phyloP scores from a whole-genome alignment of 2,329 filamentous ascomycete genomes.

The Paecilomyces sp. region DNA sequence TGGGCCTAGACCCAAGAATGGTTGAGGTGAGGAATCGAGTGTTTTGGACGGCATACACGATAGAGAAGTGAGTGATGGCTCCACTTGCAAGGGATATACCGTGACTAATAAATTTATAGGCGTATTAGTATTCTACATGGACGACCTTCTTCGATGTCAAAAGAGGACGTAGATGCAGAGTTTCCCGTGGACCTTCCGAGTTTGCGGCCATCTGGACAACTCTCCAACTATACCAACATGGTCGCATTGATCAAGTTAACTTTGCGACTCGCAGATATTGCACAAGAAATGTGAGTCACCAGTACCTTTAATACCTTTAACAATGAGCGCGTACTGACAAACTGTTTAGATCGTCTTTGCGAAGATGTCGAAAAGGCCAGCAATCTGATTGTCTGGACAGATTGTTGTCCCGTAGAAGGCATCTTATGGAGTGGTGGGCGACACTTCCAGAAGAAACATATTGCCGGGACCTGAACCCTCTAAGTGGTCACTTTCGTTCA shows the following conservation, averaged over 20 bases:
- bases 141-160: constrained; percentile 47
- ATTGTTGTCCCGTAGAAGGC: constrained; percentile 30
- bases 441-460: constrained; percentile 31
- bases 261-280: constrained; percentile 31
- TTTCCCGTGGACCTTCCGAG: constrained; percentile 43
- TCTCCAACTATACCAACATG: constrained; percentile 42
- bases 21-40: constrained; percentile 49
- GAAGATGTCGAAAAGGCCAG: constrained; percentile 31
- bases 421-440: constrained; percentile 37
- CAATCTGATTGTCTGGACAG: constrained; percentile 34
- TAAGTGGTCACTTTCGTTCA: constrained; percentile 38
- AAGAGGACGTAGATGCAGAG: constrained; percentile 48
- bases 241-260: constrained; percentile 41
- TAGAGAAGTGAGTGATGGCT: constrained; percentile 41
- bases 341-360: constrained; percentile 27
- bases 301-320: not conserved
- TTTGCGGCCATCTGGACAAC: constrained; percentile 33
- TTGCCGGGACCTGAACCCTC: constrained; percentile 35
- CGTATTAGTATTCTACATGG: constrained; percentile 52
- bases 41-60: constrained; percentile 52
- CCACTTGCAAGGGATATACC: not conserved
- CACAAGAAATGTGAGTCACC: constrained; percentile 31
- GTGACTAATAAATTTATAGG: constrained; percentile 21
- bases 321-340: constrained; percentile 5
- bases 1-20: constrained; percentile 41